Evolutionary conservation across 129 eudicot genomes (phyloP).

Genomic region (Lactuca saligna): DNA sequence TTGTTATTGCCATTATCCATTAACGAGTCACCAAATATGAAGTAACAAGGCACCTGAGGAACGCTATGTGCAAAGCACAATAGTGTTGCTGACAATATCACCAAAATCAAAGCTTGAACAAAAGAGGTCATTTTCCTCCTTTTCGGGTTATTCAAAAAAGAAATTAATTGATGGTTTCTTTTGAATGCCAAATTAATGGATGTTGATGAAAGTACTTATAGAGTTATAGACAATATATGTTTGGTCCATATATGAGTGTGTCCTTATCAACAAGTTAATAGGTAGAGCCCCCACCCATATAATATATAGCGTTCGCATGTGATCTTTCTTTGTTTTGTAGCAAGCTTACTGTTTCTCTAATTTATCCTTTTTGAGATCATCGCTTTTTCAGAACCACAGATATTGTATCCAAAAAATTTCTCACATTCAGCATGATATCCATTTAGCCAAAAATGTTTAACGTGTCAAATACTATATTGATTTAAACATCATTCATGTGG

Average conservation of each 20-base stretch:
- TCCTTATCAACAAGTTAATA: constrained; percentile 6
- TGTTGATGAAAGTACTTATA: constrained; percentile 18
- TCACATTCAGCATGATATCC: neutral
- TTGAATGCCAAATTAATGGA: constrained; percentile 7
- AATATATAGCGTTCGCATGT: constrained; percentile 15
- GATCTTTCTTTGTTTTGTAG: constrained; percentile 34
- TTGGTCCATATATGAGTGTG: neutral
- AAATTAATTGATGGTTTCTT: constrained; percentile 12
- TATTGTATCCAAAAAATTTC: constrained; percentile 15
- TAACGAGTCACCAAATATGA: constrained; percentile 56
- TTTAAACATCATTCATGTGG: neutral
- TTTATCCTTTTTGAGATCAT: neutral
- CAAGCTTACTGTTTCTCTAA: constrained; percentile 4
- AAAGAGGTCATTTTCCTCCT: constrained; percentile 19
- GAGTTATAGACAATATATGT: constrained; percentile 25
- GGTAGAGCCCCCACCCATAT: neutral
- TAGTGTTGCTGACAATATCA: constrained; percentile 8
- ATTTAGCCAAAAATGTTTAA: constrained; percentile 2
- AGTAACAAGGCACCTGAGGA: constrained; percentile 53
- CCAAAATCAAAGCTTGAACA: neutral
- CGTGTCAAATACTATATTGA: constrained; percentile 2
- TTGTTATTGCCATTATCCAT: constrained; percentile 59
- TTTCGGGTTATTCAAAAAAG: neutral
- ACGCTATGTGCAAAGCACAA: neutral
- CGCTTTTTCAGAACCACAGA: constrained; percentile 23